Percentiles rank a stretch among this genome's conserved stretches.
Conservation (phyloP, 2,329 filamentous ascomycete species). For the Penicillium sp. region DNA sequence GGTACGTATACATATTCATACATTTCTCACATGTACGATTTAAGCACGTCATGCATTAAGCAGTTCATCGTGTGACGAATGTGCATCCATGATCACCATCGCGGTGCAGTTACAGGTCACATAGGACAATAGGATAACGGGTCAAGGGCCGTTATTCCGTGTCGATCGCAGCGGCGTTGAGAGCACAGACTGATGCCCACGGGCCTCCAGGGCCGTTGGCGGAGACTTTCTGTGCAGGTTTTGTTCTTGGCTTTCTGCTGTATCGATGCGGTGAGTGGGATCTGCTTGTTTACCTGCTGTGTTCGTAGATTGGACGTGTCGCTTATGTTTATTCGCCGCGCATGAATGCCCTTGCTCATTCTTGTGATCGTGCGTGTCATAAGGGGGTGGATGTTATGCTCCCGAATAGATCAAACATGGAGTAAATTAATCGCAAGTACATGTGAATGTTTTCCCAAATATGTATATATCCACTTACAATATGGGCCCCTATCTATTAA, state of each 20-base stretch:
- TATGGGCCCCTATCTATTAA: neutral
- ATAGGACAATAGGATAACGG: neutral
- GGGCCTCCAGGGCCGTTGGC: neutral
- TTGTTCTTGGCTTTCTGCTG: neutral
- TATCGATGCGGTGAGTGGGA: neutral
- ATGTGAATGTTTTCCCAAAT: neutral
- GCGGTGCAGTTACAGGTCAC: neutral
- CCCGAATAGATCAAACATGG: neutral
- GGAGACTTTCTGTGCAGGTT: neutral
- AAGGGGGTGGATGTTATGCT: neutral
- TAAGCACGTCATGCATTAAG: neutral
- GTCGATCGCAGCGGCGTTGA: slow-evolving; percentile 8
- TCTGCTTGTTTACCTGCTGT: neutral
- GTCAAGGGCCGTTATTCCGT: slow-evolving; percentile 1
- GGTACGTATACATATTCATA: neutral
- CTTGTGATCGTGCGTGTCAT: neutral
- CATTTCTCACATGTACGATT: neutral
- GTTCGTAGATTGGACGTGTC: neutral
- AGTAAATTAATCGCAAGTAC: neutral
- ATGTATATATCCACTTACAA: neutral
- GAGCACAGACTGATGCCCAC: slow-evolving; percentile 2
- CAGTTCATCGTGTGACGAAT: neutral
- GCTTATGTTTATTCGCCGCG: neutral
- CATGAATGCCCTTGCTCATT: neutral
- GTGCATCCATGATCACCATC: neutral